Conservation (phyloP, 441 rosid species). For the Populus tomentosa region DNA sequence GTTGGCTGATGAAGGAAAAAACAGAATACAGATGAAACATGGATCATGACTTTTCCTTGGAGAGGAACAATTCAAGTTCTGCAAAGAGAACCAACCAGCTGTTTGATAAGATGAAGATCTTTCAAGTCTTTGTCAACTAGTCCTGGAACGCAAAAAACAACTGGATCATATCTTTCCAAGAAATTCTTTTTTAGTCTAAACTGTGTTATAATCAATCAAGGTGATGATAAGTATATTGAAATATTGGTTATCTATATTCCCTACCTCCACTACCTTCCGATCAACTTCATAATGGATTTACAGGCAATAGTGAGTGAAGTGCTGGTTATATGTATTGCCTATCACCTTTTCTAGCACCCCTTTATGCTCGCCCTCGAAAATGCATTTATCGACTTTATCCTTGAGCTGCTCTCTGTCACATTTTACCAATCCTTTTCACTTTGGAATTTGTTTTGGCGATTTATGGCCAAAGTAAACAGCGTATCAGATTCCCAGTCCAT, state of each 20-base stretch:
- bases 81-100: not conserved
- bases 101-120: not conserved
- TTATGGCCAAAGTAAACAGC: not conserved
- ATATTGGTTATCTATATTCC: no score
- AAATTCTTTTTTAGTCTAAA: no score
- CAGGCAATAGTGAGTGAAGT: not conserved
- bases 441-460: slow-evolving; percentile 3
- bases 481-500: slow-evolving; percentile 15
- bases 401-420: slow-evolving; percentile 6
- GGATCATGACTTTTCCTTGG: not conserved
- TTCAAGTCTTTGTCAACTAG: no score
- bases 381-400: slow-evolving; percentile 4
- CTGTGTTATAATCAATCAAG: not conserved
- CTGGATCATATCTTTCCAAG: not conserved
- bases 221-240: no score
- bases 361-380: not conserved
- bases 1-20: not conserved
- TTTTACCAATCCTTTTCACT: not conserved
- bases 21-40: not conserved
- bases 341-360: not conserved
- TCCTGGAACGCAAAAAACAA: no score
- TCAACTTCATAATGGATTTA: not conserved
- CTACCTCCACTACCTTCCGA: not conserved
- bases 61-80: not conserved
- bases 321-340: not conserved